These are phyloP conservation scores for Calonectria pseudoturangicola DNA, from an alignment of 2,329 filamentous ascomycete species.

Conservation along the genomic window DNA sequence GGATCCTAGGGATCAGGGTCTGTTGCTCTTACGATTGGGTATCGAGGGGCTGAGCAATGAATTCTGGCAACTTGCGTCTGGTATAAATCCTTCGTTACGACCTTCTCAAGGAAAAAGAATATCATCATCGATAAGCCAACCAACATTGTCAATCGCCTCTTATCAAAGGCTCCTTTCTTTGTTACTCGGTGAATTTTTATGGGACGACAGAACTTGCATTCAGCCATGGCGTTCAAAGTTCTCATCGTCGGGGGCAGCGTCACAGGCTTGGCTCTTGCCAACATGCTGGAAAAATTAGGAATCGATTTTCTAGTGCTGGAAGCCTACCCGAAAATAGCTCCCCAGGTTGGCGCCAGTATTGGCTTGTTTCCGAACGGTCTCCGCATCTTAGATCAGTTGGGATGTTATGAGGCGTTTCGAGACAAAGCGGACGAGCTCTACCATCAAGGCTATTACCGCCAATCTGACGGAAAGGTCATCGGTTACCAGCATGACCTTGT, in stretches of 20 bases:
- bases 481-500: constrained; percentile 3
- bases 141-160: too few species aligned
- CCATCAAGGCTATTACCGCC: neutral
- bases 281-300: constrained; percentile 6
- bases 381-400: constrained; percentile 4
- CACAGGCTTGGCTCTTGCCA: neutral
- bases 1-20: too few species aligned
- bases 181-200: too few species aligned
- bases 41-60: too few species aligned
- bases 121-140: too few species aligned
- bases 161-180: too few species aligned
- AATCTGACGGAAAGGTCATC: neutral
- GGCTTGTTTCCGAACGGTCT: constrained; percentile 3
- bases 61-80: too few species aligned
- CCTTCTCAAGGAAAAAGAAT: too few species aligned
- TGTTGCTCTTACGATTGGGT: too few species aligned
- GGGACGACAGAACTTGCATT: too few species aligned
- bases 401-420: constrained; percentile 9
- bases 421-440: neutral
- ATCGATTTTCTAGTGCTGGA: constrained; percentile 1
- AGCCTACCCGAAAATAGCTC: constrained; percentile 10
- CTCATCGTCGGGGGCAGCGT: constrained; percentile 10
- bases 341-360: constrained; percentile 1
- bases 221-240: neutral
- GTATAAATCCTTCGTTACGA: too few species aligned